Base-by-base conservation (phyloP, 495 filamentous ascomycete species). In the Daldinia bambusicola region DNA sequence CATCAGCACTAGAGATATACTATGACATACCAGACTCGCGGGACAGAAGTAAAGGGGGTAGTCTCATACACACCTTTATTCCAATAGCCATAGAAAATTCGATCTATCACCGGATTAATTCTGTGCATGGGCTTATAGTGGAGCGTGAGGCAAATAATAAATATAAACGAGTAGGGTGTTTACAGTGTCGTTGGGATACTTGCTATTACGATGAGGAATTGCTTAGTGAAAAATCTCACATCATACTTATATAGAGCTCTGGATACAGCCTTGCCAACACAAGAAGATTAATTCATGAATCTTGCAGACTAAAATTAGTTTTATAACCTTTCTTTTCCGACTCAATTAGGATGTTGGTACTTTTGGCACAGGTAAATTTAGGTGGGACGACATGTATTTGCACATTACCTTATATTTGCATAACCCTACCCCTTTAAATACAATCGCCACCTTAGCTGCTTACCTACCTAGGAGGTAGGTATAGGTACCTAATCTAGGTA, bases 191-290 rank as follows among this genome's bases (percentile, higher is more conserved):
- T 18, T 4, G 40, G n/a, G 3, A n/a, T 1, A 16, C 16, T 2
- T 9, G 10, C 26, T n/a, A 2, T 2, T 3, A 10, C 18, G 4
- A 3, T 7, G 41, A 45, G 7, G 9, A 10, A 20, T 45, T n/a
- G 41, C 2, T 1, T 16, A 6, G 7, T 20, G 0, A 30, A 30
- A 37, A 30, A 34, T 5, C 1, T 16, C 48, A 2, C 3, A 63
- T 63, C 7, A 63, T 20, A 22, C 61, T 55, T 55, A 41, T 63
- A 53, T 63, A 41, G 20, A 10, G 34, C 34, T 10, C 7, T 36
- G 7, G 6, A 36, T 36, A 36, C 2, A 7, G 9, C 6, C 34
- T 36, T 1, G 5, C 34, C 26, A 26, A 26, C 26, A 26, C 26
- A 26, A 26, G 1, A 26, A 26, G 26, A 1, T 1, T 26, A 26